Base-by-base conservation (phyloP, 2,329 filamentous ascomycete genomes). In the Talaromyces rugulosus region DNA sequence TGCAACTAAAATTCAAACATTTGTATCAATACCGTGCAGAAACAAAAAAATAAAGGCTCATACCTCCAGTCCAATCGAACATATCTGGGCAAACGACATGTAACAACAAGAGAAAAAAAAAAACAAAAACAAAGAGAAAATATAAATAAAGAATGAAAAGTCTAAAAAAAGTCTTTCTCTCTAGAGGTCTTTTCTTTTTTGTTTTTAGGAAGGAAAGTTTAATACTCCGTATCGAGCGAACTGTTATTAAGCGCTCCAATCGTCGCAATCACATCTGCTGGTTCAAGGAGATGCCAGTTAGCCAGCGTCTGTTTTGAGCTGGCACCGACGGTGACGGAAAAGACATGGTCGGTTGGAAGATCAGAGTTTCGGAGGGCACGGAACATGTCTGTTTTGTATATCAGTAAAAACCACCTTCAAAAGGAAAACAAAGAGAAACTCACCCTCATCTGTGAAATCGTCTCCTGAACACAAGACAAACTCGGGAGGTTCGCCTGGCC, bases 401-500 rank as follows among this genome's bases (percentile, higher is more conserved):
- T 58, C 51, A 59, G 57, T 64, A 64, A 31, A 28, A 55, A 36
- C 23, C 12, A 6, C 5, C 42, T 11, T 50, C 7, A 42, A 50
- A 11, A 36, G 18, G n/a, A 23, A 18, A 27, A 27, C 52, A 55
- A 3, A 51, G 31, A 64, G 66, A 33, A 27, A 66, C 77, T 67
- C 88, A 88, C 96, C 94, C 83, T 99, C 95, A 73, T 99, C 95
- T 5, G 95, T 99, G 69, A 95, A 96, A 72, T 99, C 95, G 75
- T 99, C 95, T 50, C 95, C 95, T 64, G 93, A 80, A 76, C 95
- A 99, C 58, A 98, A 82, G 11, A 96, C 87, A 71, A 98, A 97
- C 68, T 94, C 92, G 0, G 93, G 85, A 59, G 85, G 84, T 57
- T 86, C 81, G 4, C 81, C 81, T 1, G 76, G 75, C 1, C 77